Conservation (phyloP, 2,329 filamentous ascomycete species). For the Apiospora hydei region DNA sequence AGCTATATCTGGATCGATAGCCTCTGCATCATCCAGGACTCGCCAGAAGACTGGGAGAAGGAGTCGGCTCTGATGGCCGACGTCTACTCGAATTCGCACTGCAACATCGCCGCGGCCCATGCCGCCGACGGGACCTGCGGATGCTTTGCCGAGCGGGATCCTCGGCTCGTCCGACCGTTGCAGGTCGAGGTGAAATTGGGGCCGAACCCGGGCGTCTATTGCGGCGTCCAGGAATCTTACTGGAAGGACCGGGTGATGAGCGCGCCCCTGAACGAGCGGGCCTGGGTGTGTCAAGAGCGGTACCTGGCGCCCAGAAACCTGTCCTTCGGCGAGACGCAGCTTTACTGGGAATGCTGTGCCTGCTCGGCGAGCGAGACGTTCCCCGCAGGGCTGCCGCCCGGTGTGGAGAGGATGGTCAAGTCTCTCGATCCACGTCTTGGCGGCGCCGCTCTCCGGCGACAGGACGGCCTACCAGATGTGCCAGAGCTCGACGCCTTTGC, state of each 20-base stretch:
- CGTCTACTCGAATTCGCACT: slow-evolving; percentile 21
- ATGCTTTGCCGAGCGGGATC: slow-evolving; percentile 3
- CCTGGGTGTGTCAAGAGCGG: no score
- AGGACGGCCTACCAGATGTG: neutral
- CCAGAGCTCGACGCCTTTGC: neutral
- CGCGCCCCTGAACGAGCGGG: no score
- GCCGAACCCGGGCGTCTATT: no score
- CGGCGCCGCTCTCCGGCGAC: slow-evolving; percentile 10
- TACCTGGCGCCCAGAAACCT: no score
- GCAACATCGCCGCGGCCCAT: slow-evolving; percentile 16
- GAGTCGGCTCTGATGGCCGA: slow-evolving; percentile 23
- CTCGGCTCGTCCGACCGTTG: neutral
- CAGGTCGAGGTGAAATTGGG: no score
- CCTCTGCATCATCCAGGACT: slow-evolving; percentile 28
- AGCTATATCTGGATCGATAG: slow-evolving; percentile 28
- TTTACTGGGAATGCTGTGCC: no score
- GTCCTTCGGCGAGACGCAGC: no score
- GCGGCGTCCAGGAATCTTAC: no score
- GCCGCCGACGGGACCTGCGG: neutral
- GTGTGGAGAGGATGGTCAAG: no score
- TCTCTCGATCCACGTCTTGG: neutral
- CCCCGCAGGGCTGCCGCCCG: no score
- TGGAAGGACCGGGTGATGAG: no score
- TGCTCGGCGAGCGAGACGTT: no score
- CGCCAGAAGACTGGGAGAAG: slow-evolving; percentile 18